phyloP scores from a whole-genome alignment of 1,284 basidiomycete genomes.

The Ganoderma lucidum region DNA sequence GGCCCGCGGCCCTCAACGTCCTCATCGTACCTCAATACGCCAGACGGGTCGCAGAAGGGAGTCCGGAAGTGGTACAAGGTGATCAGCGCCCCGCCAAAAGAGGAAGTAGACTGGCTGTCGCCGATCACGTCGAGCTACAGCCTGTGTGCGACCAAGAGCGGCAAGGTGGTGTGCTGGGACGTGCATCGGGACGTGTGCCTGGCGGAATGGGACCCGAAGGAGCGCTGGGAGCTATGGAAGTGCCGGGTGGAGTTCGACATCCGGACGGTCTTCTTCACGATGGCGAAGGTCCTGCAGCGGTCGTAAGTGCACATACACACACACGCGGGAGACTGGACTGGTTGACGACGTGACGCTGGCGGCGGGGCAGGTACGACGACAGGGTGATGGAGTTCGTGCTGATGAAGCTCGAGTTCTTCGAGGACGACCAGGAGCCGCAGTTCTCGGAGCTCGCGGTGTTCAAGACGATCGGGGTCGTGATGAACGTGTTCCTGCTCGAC shows the following conservation, averaged over 20 bases:
- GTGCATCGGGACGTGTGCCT: conserved; percentile 63
- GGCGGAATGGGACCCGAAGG: conserved; percentile 71
- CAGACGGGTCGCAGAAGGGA: conserved; percentile 14
- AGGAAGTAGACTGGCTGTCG: conserved; percentile 78
- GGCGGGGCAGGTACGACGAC: conserved; percentile 38
- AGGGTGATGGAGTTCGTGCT: conserved; percentile 46
- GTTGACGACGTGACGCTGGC: conserved; percentile 5
- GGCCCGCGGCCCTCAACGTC: conserved; percentile 56
- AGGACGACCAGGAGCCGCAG: conserved; percentile 29
- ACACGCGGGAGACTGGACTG: not conserved
- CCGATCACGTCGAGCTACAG: conserved; percentile 78
- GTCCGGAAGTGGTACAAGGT: conserved; percentile 62
- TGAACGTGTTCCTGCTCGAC: conserved; percentile 81
- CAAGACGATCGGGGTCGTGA: conserved; percentile 70
- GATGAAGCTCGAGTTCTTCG: conserved; percentile 46
- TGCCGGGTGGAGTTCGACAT: conserved; percentile 78
- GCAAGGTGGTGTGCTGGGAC: conserved; percentile 82
- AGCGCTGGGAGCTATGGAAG: conserved; percentile 79
- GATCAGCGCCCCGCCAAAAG: conserved; percentile 65
- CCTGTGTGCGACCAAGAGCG: conserved; percentile 75
- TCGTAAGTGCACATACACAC: conserved; percentile 50
- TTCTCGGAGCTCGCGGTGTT: conserved; percentile 69
- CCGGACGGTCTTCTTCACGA: conserved; percentile 74
- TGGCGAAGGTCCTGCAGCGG: conserved; percentile 66
- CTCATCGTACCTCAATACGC: conserved; percentile 31